Base-by-base conservation (phyloP, 352 stramenopile genomes). In the Bremia lactucae region DNA sequence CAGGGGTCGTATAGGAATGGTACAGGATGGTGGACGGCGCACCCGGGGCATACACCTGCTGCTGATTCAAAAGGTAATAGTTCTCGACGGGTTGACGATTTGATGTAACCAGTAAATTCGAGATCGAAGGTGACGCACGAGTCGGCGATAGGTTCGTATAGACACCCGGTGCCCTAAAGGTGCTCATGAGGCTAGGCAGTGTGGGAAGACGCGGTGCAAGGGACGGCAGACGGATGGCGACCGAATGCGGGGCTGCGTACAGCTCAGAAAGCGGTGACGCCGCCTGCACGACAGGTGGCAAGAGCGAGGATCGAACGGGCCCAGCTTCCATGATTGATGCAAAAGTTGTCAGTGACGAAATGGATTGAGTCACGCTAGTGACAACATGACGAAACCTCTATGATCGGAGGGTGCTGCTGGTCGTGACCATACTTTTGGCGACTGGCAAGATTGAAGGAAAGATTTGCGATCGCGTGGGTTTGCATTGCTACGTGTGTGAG, bases 41-140 rank as follows among this genome's bases (percentile, higher is more conserved):
- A 31, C 31, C 23, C 2, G 46, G 40, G 6, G 16, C 20, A 31
- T 52, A 52, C 33, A 40, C 36, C 19, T 50, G 48, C 0, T 42
- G 42, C 7, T 49, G 52, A 4, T 43, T 46, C 11, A 52, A 10
- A 23, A 31, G 49, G 38, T 49, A 36, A 14, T 42, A 39, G 1
- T 8, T 22, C 39, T 46, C 11, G 1, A 13, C 33, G 11, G 35
- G 8, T 42, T 48, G 49, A 7, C 41, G 31, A 19, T 37, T 22
- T 6, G 55, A 44, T 48, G 59, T 54, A 42, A 65, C 65, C 19
- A 69, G 42, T 22, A 69, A 23, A 37, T 59, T 65, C 14, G 59
- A 65, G 43, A 69, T 59, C 28, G 55, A 64, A 15, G 59, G 58
- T 26, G 45, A 50, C 11, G 52, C 52, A 11, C 31, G 39, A 3